Evolutionary conservation across 257 asterid genomes (phyloP).

Genomic region (Voacanga thouarsii): DNA sequence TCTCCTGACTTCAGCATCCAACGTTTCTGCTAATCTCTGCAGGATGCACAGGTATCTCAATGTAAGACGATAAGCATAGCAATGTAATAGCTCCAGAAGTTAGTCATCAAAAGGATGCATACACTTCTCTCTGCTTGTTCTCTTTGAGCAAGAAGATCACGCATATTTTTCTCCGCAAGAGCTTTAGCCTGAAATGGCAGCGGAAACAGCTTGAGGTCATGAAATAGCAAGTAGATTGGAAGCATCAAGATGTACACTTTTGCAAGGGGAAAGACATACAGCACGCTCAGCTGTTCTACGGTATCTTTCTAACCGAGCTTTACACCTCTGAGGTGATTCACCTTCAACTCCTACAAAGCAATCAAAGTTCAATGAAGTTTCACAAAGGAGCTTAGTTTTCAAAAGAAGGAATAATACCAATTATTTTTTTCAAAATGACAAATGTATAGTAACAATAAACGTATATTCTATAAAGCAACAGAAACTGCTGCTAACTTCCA

Average conservation of each 20-base stretch:
- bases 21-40: slow-evolving; percentile 81
- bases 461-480: background rate
- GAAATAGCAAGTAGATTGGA: background rate
- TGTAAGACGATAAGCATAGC: slow-evolving; percentile 28
- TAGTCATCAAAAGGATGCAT: slow-evolving; percentile 27
- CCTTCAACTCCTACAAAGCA: slow-evolving; percentile 65
- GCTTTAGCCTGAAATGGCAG: slow-evolving; percentile 78
- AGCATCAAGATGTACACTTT: background rate
- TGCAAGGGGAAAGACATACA: slow-evolving; percentile 46
- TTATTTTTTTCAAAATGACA: background rate
- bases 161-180: slow-evolving; percentile 90
- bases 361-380: slow-evolving; percentile 20
- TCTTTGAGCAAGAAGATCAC: slow-evolving; percentile 82
- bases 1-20: slow-evolving; percentile 90
- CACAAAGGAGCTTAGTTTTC: slow-evolving; percentile 9
- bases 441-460: slow-evolving; percentile 1
- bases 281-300: slow-evolving; percentile 94
- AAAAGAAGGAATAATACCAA: slow-evolving; percentile 6
- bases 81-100: slow-evolving; percentile 19
- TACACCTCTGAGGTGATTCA: slow-evolving; percentile 85
- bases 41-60: slow-evolving; percentile 20
- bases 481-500: slow-evolving; percentile 11
- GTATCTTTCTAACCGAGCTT: slow-evolving; percentile 91
- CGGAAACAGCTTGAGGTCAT: slow-evolving; percentile 12
- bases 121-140: slow-evolving; percentile 89